Evolutionary conservation across 106 monocot genomes (phyloP).

Genomic region (Apostasia shenzhenica): DNA sequence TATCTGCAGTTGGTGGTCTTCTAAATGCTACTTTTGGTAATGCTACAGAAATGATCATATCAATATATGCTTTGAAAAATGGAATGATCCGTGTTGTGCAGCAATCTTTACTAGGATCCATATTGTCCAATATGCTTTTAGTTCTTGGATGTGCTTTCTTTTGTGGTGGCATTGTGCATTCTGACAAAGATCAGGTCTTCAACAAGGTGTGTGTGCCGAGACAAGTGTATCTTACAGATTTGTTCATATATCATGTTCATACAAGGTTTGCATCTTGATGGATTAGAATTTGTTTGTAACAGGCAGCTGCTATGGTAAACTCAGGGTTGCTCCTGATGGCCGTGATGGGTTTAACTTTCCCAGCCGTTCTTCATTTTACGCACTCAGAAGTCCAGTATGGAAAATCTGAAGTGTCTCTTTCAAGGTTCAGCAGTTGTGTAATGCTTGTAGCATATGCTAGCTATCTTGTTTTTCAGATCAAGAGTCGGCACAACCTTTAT

Average conservation of each 20-base stretch:
- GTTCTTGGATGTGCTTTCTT: conserved; percentile 98
- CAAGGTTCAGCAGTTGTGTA: conserved; percentile 92
- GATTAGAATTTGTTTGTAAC: conserved; percentile 17
- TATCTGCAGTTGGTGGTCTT: conserved; percentile 83
- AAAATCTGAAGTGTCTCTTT: conserved; percentile 87
- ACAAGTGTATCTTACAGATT: neutral
- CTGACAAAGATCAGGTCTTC: conserved; percentile 78
- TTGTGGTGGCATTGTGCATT: conserved; percentile 73
- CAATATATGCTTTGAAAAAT: conserved; percentile 82
- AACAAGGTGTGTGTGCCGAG: conserved; percentile 48
- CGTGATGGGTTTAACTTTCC: conserved; percentile 90
- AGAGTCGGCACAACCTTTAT: conserved; percentile 60
- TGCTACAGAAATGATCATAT: conserved; percentile 99
- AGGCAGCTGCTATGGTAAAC: conserved; percentile 92
- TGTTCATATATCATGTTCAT: neutral
- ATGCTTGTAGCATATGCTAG: conserved; percentile 96
- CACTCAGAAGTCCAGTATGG: conserved; percentile 96
- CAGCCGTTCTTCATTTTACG: conserved; percentile 97
- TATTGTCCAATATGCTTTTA: conserved; percentile 95
- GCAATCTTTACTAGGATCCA: conserved; percentile 93
- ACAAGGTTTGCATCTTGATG: neutral
- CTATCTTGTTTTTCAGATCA: conserved; percentile 89
- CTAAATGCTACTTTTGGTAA: conserved; percentile 99
- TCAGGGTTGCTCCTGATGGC: conserved; percentile 95
- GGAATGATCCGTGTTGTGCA: conserved; percentile 98